Percentiles rank a stretch among this genome's conserved stretches.
Conservation (phyloP, 768 basidiomycete species). For the Kwoniella shandongensis region DNA sequence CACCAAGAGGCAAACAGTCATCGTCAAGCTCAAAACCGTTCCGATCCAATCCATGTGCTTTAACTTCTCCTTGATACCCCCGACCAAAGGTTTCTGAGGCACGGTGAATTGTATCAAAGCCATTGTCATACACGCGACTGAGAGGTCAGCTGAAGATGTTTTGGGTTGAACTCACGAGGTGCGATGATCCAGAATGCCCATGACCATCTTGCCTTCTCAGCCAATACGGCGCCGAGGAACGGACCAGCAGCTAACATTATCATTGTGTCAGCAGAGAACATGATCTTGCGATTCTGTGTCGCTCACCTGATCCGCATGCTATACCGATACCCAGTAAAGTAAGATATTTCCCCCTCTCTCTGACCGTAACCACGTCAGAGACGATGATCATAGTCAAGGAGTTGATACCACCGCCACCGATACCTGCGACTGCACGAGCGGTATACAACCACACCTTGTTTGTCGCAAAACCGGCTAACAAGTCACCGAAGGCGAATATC, state of each 20-base stretch:
- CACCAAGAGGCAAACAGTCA: conserved; percentile 37
- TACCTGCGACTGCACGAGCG: conserved; percentile 27
- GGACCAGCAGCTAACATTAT: conserved; percentile 11
- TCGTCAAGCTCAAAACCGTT: conserved; percentile 25
- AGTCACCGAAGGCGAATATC: conserved; percentile 42
- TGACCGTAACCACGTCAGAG: conserved; percentile 32
- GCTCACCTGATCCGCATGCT: conserved; percentile 17
- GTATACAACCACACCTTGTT: conserved; percentile 38
- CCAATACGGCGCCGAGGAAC: conserved; percentile 17
- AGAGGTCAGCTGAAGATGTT: neutral
- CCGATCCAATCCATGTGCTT: conserved; percentile 43
- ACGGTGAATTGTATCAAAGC: conserved; percentile 26
- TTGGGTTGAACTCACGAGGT: conserved; percentile 10
- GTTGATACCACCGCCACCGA: conserved; percentile 36
- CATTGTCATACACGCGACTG: conserved; percentile 16
- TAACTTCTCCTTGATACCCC: conserved; percentile 24
- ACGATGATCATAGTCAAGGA: conserved; percentile 36
- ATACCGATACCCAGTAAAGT: conserved; percentile 22
- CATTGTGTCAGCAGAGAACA: neutral
- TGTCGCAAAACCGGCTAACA: conserved; percentile 44
- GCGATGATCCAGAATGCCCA: conserved; percentile 31
- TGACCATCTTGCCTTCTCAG: conserved; percentile 27
- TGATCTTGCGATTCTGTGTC: neutral
- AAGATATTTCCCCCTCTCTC: conserved; percentile 29
- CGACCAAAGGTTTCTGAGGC: conserved; percentile 28